These are phyloP conservation scores for Clarkia xantiana DNA, from an alignment of 345 rosid species.

Conservation along the genomic window DNA sequence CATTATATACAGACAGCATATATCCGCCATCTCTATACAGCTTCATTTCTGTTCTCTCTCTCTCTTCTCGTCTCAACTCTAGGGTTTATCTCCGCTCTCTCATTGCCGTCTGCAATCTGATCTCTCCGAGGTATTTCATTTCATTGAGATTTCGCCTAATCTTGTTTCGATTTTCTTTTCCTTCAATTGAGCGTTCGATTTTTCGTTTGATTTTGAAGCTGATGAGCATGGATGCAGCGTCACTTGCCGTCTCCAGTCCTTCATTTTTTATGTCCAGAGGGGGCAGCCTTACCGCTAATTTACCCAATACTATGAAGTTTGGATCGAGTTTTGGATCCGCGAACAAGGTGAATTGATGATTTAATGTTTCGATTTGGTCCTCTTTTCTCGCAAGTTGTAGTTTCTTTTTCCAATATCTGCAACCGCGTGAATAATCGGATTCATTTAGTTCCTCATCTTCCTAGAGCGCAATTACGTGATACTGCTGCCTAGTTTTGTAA, in stretches of 20 bases:
- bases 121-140: background rate
- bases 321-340: conserved; percentile 5
- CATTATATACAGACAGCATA: background rate
- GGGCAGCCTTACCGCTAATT: conserved; percentile 18
- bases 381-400: background rate
- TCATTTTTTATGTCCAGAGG: conserved; percentile 23
- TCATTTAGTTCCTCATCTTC: too few relatives aligned
- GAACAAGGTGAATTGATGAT: background rate
- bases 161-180: background rate
- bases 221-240: conserved; percentile 1
- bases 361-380: background rate
- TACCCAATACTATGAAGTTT: conserved; percentile 25
- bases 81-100: conserved; percentile 1
- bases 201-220: conserved; percentile 2
- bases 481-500: too few relatives aligned
- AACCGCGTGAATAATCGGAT: too few relatives aligned
- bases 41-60: background rate
- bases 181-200: background rate
- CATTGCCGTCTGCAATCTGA: background rate
- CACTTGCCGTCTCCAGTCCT: conserved; percentile 8
- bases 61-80: background rate
- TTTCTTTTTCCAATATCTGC: background rate
- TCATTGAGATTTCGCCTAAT: background rate
- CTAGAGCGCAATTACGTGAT: too few relatives aligned
- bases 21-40: background rate